Percentiles rank a stretch among this genome's conserved stretches.
Evolutionary conservation across 2,329 filamentous ascomycete species (phyloP).

Genomic region (Fusarium sp.): DNA sequence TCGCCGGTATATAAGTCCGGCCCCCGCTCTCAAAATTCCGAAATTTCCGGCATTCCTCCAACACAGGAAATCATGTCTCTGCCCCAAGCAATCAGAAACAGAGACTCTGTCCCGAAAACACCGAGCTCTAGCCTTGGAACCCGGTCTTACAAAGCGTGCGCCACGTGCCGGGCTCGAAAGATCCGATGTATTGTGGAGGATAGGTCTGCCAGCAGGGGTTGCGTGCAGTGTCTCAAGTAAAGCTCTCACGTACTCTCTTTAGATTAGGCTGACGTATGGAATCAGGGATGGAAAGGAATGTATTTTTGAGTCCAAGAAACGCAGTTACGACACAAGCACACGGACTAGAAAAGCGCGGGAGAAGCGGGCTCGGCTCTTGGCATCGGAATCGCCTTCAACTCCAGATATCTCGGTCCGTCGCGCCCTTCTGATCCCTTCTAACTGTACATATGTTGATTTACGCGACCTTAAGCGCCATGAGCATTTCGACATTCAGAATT

Average conservation of each 20-base stretch:
- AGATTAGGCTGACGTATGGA: accelerated
- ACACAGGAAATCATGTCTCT: conserved; percentile 3
- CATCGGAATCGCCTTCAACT: not conserved
- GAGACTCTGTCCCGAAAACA: not conserved
- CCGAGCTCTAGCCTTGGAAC: not conserved
- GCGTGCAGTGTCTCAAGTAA: conserved; percentile 8
- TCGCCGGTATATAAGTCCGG: no score
- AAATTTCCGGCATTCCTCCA: conserved; percentile 13
- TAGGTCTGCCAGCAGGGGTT: not conserved
- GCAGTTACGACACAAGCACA: conserved; percentile 6
- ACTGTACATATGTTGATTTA: not conserved
- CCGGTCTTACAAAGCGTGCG: conserved; percentile 8
- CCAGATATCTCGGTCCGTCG: not conserved
- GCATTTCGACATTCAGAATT: not conserved
- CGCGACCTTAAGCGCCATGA: not conserved
- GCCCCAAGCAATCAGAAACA: not conserved
- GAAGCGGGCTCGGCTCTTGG: conserved; percentile 3
- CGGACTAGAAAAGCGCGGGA: conserved; percentile 1
- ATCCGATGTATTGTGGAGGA: conserved; percentile 9
- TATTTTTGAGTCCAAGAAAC: conserved; percentile 6
- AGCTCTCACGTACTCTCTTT: not conserved
- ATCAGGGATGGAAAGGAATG: not conserved
- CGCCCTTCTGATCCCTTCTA: not conserved
- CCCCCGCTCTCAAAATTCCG: conserved; percentile 27
- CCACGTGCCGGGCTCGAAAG: conserved; percentile 6